Conservation (phyloP, 495 filamentous ascomycete genomes). For the Peziza echinospora region DNA sequence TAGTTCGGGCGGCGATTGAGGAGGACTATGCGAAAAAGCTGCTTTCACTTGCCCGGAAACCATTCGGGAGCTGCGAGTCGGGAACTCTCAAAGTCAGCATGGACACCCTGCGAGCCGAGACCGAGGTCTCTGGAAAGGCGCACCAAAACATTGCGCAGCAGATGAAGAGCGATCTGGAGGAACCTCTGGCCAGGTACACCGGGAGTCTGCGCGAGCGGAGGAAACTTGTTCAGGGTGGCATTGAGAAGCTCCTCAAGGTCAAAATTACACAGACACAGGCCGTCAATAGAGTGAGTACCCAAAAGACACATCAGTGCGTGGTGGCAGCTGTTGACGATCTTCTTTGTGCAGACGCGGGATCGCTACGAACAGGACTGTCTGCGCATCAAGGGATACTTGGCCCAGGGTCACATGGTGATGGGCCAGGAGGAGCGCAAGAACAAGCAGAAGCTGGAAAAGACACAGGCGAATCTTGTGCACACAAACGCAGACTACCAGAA, state of each 20-base stretch:
- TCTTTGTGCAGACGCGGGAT: slow-evolving; percentile 46
- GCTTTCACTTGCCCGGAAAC: slow-evolving; percentile 62
- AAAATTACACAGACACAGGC: slow-evolving; percentile 77
- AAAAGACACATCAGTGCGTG: not conserved
- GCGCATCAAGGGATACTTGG: slow-evolving; percentile 94
- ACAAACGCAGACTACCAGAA: slow-evolving; percentile 86
- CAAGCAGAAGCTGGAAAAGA: slow-evolving; percentile 96
- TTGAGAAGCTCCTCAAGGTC: slow-evolving; percentile 80
- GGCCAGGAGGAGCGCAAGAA: slow-evolving; percentile 98
- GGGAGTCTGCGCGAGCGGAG: slow-evolving; percentile 86
- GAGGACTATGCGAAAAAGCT: slow-evolving; percentile 95
- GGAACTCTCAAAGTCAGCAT: slow-evolving; percentile 68
- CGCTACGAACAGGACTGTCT: slow-evolving; percentile 91
- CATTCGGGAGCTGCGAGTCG: slow-evolving; percentile 69
- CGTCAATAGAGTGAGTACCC: slow-evolving; percentile 62
- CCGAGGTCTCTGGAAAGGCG: slow-evolving; percentile 85
- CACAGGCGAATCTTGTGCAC: slow-evolving; percentile 75
- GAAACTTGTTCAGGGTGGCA: slow-evolving; percentile 81
- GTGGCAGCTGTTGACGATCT: not conserved
- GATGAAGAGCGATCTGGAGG: slow-evolving; percentile 95
- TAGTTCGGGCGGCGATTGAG: slow-evolving; percentile 81
- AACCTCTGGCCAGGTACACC: slow-evolving; percentile 74
- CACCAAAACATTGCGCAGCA: slow-evolving; percentile 75
- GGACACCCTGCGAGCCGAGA: slow-evolving; percentile 67
- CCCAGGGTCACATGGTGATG: slow-evolving; percentile 99